Conservation (phyloP, 2,329 filamentous ascomycete species). For the Fusarium nelsonii region DNA sequence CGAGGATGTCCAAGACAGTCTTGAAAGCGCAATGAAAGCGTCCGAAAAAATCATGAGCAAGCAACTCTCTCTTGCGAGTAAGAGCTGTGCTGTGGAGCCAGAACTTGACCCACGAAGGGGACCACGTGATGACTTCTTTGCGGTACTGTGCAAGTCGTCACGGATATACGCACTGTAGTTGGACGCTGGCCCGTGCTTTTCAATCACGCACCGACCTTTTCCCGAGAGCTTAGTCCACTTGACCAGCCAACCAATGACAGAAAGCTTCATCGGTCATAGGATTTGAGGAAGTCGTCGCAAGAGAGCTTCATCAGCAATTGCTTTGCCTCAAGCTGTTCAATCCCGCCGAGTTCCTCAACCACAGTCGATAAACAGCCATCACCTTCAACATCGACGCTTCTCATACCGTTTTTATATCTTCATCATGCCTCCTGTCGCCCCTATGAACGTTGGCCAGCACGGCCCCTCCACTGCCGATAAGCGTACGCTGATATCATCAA, state of each 20-base stretch:
- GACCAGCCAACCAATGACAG: conserved; percentile 47
- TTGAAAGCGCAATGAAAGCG: conserved; percentile 25
- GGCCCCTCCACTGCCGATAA: conserved; percentile 68
- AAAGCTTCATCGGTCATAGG: conserved; percentile 20
- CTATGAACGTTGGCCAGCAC: conserved; percentile 57
- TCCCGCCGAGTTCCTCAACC: conserved; percentile 3
- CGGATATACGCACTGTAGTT: conserved; percentile 12
- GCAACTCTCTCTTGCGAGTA: conserved; percentile 45
- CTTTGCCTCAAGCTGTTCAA: conserved; percentile 16
- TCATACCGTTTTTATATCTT: background rate
- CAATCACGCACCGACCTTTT: conserved; percentile 44
- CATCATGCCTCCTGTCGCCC: conserved; percentile 58
- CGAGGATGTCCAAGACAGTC: conserved; percentile 18
- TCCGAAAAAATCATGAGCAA: conserved; percentile 34
- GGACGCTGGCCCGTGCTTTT: conserved; percentile 29
- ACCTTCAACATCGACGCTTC: background rate
- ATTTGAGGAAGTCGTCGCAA: conserved; percentile 36
- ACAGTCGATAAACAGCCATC: background rate
- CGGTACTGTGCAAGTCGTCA: conserved; percentile 41
- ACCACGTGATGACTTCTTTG: conserved; percentile 53
- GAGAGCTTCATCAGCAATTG: conserved; percentile 39
- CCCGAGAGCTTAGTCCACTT: conserved; percentile 36
- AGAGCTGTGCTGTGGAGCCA: conserved; percentile 44
- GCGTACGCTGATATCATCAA: conserved; percentile 54
- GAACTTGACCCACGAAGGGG: conserved; percentile 49